Evolutionary conservation across 306 rosid species (phyloP).

Genomic region (Castanea mollissima): DNA sequence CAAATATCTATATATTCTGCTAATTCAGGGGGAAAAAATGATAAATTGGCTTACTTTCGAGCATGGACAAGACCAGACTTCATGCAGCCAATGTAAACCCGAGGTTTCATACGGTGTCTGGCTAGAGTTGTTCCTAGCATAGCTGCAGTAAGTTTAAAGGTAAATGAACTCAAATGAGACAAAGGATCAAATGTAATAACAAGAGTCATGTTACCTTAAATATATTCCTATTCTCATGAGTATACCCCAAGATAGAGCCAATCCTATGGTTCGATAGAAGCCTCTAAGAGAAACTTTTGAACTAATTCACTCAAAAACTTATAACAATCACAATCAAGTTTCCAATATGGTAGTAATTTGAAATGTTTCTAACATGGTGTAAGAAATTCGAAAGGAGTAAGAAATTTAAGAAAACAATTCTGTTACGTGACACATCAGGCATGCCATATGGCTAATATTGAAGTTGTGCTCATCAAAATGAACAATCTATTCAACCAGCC

Average conservation of each 20-base stretch:
- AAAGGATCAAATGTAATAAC: conserved; percentile 16
- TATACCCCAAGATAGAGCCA: no score
- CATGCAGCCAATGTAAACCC: conserved; percentile 91
- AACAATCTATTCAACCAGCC: no score
- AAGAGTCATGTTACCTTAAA: background rate
- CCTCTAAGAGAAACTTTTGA: no score
- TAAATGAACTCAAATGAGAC: conserved; percentile 12
- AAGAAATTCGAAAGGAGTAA: background rate
- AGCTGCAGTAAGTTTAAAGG: conserved; percentile 39
- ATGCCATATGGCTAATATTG: no score
- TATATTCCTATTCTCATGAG: no score
- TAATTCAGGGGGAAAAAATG: background rate
- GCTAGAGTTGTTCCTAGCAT: conserved; percentile 63
- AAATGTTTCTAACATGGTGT: background rate
- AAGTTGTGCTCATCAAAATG: no score
- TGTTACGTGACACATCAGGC: no score
- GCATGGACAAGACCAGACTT: conserved; percentile 90
- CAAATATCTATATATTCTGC: background rate
- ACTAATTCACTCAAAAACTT: no score
- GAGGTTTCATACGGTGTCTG: conserved; percentile 57
- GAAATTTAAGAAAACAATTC: background rate
- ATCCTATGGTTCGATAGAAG: no score
- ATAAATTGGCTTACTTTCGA: conserved; percentile 58
- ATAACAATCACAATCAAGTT: background rate
- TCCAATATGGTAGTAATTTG: background rate